Percentiles rank a stretch among this genome's conserved stretches.
Evolutionary conservation across 2,329 filamentous ascomycete genomes (phyloP).

Genomic region (Calonectria pteridis): DNA sequence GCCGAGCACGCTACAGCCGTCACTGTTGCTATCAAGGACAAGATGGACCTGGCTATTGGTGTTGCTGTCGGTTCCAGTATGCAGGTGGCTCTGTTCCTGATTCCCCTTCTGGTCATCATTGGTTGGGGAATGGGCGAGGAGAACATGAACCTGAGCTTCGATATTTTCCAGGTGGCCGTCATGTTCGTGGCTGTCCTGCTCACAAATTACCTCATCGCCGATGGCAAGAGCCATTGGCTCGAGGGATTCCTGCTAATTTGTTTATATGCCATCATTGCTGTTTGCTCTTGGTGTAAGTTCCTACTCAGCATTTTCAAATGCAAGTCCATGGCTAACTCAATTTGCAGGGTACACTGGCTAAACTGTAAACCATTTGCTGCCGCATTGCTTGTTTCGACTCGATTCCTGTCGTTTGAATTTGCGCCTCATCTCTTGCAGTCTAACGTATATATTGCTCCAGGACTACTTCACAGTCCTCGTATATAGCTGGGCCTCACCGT

Average conservation of each 20-base stretch:
- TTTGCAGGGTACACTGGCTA: conserved; percentile 35
- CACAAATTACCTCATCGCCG: conserved; percentile 87
- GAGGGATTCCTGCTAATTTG: conserved; percentile 83
- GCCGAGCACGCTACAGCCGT: conserved; percentile 87
- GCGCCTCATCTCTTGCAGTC: neutral
- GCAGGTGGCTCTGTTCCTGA: conserved; percentile 84
- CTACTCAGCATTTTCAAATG: too few species aligned
- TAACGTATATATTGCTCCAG: conserved; percentile 6
- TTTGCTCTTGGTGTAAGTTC: conserved; percentile 72
- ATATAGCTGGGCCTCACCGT: neutral
- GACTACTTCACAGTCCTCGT: neutral
- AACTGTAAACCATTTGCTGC: neutral
- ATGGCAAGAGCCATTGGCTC: conserved; percentile 86
- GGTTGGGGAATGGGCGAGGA: conserved; percentile 81
- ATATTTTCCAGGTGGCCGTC: conserved; percentile 88
- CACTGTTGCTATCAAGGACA: conserved; percentile 84
- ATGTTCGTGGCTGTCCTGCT: conserved; percentile 87
- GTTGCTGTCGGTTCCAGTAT: conserved; percentile 85
- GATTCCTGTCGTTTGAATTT: neutral
- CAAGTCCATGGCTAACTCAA: neutral
- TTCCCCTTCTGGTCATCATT: conserved; percentile 80
- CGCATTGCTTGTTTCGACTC: neutral
- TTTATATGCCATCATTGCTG: conserved; percentile 83
- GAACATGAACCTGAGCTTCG: conserved; percentile 86
- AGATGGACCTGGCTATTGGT: conserved; percentile 86